phyloP scores from a whole-genome alignment of 2,329 filamentous ascomycete genomes.

The Cercospora sp. region DNA sequence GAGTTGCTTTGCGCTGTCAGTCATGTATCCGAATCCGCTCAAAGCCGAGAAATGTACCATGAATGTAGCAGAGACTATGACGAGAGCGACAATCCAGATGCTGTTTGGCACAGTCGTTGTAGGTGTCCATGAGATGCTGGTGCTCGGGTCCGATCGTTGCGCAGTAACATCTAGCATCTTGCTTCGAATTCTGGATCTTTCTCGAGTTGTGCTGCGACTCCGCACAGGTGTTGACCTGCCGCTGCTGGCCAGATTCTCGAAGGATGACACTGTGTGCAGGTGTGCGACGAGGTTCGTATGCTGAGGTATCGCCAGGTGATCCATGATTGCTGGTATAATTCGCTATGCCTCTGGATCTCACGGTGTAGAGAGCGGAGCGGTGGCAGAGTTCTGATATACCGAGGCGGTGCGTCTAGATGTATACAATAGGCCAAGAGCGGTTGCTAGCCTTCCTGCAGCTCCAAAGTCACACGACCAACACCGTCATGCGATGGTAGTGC shows the following conservation, averaged over 20 bases:
- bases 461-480: conserved; percentile 9
- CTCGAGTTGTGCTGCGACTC: conserved; percentile 1
- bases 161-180: conserved; percentile 9
- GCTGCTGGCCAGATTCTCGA: neutral
- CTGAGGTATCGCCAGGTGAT: conserved; percentile 10
- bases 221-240: neutral
- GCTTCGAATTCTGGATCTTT: conserved; percentile 3
- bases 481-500: conserved; percentile 6
- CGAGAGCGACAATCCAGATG: neutral
- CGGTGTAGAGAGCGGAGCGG: neutral
- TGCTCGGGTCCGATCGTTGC: neutral
- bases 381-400: neutral
- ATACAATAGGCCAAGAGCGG: conserved; percentile 8
- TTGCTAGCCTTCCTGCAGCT: conserved; percentile 7
- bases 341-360: neutral
- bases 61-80: neutral
- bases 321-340: neutral
- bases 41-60: neutral
- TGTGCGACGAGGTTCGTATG: conserved; percentile 13
- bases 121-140: neutral
- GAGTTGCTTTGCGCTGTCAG: conserved; percentile 2
- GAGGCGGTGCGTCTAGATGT: conserved; percentile 8
- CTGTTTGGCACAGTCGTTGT: neutral
- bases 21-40: neutral
- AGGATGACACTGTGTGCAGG: neutral